Conservation (phyloP, 176 grass and related monocot species). For the Avena sativa region DNA sequence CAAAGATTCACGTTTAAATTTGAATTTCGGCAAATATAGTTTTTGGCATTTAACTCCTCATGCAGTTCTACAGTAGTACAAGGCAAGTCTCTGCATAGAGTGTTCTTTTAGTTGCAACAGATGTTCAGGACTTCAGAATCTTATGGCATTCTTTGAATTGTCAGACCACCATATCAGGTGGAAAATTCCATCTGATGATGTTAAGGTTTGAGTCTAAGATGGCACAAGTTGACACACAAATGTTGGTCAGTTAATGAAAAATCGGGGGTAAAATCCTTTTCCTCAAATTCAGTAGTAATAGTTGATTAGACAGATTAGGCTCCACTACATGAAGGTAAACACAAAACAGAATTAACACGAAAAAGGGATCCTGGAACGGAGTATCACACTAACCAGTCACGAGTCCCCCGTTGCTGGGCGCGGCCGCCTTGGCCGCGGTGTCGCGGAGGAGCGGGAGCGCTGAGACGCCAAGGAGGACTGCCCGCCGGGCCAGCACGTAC, state of each 20-base stretch:
- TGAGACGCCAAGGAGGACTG: slow-evolving; percentile 70
- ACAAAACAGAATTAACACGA: slow-evolving; percentile 6
- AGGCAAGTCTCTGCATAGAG: neutral
- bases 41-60: neutral
- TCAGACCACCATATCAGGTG: neutral
- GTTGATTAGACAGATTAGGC: neutral
- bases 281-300: neutral
- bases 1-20: neutral
- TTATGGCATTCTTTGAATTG: neutral
- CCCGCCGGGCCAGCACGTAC: slow-evolving; percentile 61
- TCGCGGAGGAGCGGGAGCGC: slow-evolving; percentile 76
- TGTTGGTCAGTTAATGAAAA: neutral
- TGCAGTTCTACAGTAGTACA: neutral
- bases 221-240: too few relatives aligned
- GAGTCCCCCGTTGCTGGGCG: slow-evolving; percentile 33
- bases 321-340: neutral
- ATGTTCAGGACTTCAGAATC: neutral
- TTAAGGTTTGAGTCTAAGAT: neutral
- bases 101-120: neutral
- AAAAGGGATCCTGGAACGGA: slow-evolving; percentile 6
- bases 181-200: neutral
- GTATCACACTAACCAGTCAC: slow-evolving; percentile 44
- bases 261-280: neutral
- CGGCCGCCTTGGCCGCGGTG: slow-evolving; percentile 43
- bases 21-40: neutral